Evolutionary conservation across 768 basidiomycete genomes (phyloP).

Genomic region (Hygrocybe punicea): DNA sequence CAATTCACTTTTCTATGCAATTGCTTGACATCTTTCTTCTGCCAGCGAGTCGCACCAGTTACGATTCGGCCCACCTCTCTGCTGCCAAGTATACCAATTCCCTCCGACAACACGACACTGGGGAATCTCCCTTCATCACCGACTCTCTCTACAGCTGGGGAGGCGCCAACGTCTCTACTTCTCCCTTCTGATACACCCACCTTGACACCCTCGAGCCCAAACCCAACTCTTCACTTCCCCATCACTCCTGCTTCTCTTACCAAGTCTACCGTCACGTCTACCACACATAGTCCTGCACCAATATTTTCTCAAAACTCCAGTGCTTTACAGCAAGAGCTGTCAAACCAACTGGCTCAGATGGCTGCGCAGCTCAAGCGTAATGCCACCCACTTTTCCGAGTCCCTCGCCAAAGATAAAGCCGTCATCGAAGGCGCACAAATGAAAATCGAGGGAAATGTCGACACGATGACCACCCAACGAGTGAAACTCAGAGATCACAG

Average conservation of each 20-base stretch:
- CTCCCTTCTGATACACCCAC: no score
- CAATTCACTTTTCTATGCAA: not conserved
- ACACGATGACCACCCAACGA: constrained; percentile 64
- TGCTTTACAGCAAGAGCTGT: constrained; percentile 68
- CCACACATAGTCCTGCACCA: constrained; percentile 26
- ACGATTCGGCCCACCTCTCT: constrained; percentile 44
- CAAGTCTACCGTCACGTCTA: constrained; percentile 27
- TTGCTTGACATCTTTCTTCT: not conserved
- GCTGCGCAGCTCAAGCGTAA: constrained; percentile 84
- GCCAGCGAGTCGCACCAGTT: constrained; percentile 43
- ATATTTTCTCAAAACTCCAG: constrained; percentile 53
- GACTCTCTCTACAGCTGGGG: constrained; percentile 6
- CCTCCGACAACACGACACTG: constrained; percentile 10
- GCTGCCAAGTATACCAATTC: constrained; percentile 49
- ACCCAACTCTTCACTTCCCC: constrained; percentile 20
- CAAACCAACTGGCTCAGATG: constrained; percentile 77
- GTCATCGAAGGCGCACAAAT: constrained; percentile 64
- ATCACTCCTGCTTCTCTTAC: constrained; percentile 35
- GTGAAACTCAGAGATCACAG: constrained; percentile 57
- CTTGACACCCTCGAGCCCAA: constrained; percentile 22
- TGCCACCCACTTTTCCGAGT: constrained; percentile 69
- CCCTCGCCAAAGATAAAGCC: constrained; percentile 70
- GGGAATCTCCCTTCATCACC: constrained; percentile 14
- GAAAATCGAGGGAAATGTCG: constrained; percentile 73
- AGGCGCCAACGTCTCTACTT: constrained; percentile 5